A percentile compares a stretch with the other conserved stretches of the same genome.
Evolutionary conservation across 1,284 basidiomycete genomes (phyloP).

Genomic region (Malassezia equina): DNA sequence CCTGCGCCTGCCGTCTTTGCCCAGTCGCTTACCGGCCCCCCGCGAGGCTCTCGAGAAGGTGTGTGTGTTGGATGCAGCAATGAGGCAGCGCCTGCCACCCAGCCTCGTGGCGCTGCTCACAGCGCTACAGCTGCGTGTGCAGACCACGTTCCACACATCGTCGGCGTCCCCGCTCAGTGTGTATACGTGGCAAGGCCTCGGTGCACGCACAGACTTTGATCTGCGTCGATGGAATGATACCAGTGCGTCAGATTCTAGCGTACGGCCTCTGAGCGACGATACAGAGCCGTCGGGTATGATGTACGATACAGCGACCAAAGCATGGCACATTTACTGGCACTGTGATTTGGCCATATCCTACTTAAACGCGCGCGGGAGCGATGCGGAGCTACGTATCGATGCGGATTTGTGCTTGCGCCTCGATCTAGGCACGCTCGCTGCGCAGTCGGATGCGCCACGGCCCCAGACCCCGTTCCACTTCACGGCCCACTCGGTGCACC

Average conservation of each 20-base stretch:
- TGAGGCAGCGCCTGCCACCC: background rate
- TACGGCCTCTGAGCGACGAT: background rate
- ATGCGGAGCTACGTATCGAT: background rate
- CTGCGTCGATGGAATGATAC: background rate
- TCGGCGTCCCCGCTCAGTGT: background rate
- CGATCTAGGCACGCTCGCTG: background rate
- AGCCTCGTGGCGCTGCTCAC: background rate
- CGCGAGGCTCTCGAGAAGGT: background rate
- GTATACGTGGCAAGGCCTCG: conserved; percentile 1
- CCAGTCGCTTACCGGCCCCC: conserved; percentile 7
- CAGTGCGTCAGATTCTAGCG: background rate
- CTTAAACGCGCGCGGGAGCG: background rate
- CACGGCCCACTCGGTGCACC: background rate
- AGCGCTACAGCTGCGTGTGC: background rate
- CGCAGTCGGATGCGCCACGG: background rate
- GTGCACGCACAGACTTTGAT: background rate
- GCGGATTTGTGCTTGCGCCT: background rate
- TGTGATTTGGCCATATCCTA: background rate
- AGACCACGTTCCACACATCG: background rate
- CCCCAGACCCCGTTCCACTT: conserved; percentile 11
- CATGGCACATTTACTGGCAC: conserved; percentile 7
- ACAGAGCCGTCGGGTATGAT: background rate
- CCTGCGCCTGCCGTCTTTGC: conserved; percentile 5
- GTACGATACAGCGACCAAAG: conserved; percentile 5
- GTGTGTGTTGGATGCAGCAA: background rate